Base-by-base conservation (phyloP, 1,139 yeast genomes). In the Debaryomycetaceae sp. region DNA sequence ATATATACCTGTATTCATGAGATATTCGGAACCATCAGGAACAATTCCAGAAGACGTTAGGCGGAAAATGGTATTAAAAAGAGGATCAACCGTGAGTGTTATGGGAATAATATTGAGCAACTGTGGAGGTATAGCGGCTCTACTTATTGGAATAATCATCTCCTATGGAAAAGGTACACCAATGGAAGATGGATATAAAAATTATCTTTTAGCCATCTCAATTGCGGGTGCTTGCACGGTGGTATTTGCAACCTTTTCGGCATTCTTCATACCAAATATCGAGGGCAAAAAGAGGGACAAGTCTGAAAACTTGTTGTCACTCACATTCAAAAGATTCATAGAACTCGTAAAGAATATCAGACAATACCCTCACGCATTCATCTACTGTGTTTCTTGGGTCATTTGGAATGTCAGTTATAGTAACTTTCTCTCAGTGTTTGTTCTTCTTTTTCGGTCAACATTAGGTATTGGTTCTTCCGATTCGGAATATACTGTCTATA, bases 1-100 rank as follows among this genome's bases (percentile, higher is more conserved):
- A 0, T 71, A 69, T 41, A 68, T 71, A 35, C 77, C 76, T 3
- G 43, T 65, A 17, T 67, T 71, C 43, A 69, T 71, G 75, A 56
- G 72, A 38, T 64, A 67, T 1, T 51, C 52, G 3, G 38, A 50
- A 7, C 41, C 41, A 1, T 50, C 42, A 17, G 56, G 54, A 4
- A 36, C 50, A 3, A 48, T 45, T 15, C 43, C 61, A 1, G 70
- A 65, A 44, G 60, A 60, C 1, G 51, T 52, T 0, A 53, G 66
- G 39, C 50, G 59, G 22, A 43, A 51, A 1, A 48, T 52, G 34
- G 57, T 66, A 1, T 48, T 70, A 46, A 53, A 56, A 29, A 55
- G 64, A 36, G 75, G 75, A 0, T 55, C 70, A 0, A 56, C 44
- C 1, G 73, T 68, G 3, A 67, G 75, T 48, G 73, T 63, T 0